Evolutionary conservation across 176 grass and related monocot genomes (phyloP).

Genomic region (Rhynchospora tenuis): DNA sequence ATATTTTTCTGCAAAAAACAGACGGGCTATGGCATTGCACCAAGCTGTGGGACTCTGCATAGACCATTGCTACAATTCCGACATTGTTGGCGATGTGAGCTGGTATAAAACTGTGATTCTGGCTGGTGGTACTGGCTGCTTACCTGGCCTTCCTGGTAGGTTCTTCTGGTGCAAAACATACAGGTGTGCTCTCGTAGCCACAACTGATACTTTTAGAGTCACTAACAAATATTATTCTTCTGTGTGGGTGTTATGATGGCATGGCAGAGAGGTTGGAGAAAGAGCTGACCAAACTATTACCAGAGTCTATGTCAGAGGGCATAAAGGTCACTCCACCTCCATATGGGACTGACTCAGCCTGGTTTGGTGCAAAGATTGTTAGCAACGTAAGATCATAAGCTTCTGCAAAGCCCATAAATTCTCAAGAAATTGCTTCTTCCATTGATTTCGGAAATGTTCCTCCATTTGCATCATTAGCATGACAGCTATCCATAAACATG

Average conservation of each 20-base stretch:
- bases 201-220: neutral
- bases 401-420: neutral
- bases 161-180: neutral
- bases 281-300: conserved; percentile 64
- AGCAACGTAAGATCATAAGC: conserved; percentile 55
- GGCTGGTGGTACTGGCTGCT: conserved; percentile 68
- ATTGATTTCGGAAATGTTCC: neutral
- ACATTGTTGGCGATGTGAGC: conserved; percentile 41
- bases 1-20: conserved; percentile 34
- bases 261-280: conserved; percentile 77
- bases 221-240: neutral
- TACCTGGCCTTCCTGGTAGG: conserved; percentile 87
- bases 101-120: conserved; percentile 93
- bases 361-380: conserved; percentile 87
- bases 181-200: neutral
- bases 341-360: conserved; percentile 66
- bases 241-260: neutral
- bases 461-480: neutral
- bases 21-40: conserved; percentile 79
- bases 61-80: conserved; percentile 75
- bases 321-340: conserved; percentile 68
- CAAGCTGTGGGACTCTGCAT: conserved; percentile 75
- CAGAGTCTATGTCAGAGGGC: conserved; percentile 63
- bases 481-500: neutral
- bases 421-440: neutral